phyloP scores from a whole-genome alignment of 1,284 basidiomycete genomes.

The Ustilago loliicola region DNA sequence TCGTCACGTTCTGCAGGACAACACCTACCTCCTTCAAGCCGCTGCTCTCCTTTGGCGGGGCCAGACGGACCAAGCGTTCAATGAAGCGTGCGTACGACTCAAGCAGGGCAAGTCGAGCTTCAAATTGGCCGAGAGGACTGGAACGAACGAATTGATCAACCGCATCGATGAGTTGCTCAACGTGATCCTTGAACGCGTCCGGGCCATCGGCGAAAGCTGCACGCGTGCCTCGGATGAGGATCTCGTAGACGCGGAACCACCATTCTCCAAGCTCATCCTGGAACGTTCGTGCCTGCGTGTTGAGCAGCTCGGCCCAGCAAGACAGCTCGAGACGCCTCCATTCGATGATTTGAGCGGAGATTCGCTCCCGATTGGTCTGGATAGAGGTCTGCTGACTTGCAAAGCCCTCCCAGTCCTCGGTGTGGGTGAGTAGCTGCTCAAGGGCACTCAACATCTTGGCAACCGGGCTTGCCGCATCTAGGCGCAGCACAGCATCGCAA shows the following conservation, averaged over 20 bases:
- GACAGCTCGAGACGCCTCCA: constrained; percentile 92
- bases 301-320: constrained; percentile 86
- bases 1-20: constrained; percentile 79
- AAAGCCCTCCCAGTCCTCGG: constrained; percentile 97
- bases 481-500: constrained; percentile 79
- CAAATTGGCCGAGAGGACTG: constrained; percentile 87
- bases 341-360: constrained; percentile 83
- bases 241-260: constrained; percentile 94
- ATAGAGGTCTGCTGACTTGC: constrained; percentile 89
- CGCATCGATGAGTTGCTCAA: constrained; percentile 81
- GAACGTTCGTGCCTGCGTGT: constrained; percentile 69
- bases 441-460: constrained; percentile 86
- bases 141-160: constrained; percentile 84
- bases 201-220: constrained; percentile 62
- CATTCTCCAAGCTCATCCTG: constrained; percentile 78
- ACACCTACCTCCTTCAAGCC: constrained; percentile 68
- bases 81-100: constrained; percentile 76
- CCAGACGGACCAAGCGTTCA: constrained; percentile 42
- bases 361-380: constrained; percentile 77
- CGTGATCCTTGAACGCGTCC: constrained; percentile 74
- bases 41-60: constrained; percentile 39
- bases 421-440: constrained; percentile 87
- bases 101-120: constrained; percentile 79
- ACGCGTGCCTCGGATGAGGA: constrained; percentile 74
- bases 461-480: constrained; percentile 81